phyloP scores from a whole-genome alignment of 495 filamentous ascomycete genomes.

The Talaromyces nanjingensis region DNA sequence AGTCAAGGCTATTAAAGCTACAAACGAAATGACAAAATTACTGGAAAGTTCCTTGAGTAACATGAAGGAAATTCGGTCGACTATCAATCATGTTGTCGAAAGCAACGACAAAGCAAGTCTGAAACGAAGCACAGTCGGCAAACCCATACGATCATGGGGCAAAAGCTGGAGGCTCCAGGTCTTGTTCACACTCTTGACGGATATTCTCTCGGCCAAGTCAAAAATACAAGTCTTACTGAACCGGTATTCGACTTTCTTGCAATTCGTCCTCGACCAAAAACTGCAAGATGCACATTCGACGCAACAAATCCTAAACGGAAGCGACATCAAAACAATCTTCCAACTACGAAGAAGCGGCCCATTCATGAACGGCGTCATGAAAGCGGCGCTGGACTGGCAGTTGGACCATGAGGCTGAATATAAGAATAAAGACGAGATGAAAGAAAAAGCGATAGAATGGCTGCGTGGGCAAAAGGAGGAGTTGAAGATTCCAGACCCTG shows the following conservation, averaged over 20 bases:
- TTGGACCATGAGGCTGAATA: neutral
- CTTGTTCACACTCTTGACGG: neutral
- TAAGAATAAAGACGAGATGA: neutral
- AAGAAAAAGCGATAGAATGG: neutral
- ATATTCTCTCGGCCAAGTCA: neutral
- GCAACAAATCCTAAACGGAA: neutral
- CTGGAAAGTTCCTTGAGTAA: neutral
- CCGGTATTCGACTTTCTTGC: neutral
- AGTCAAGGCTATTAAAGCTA: neutral
- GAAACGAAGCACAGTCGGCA: neutral
- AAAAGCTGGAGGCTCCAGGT: neutral
- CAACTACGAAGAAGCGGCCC: neutral
- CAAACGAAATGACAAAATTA: neutral
- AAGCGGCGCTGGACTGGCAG: neutral
- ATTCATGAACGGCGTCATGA: neutral
- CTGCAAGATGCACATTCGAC: neutral
- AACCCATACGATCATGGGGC: neutral
- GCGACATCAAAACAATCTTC: constrained; percentile 3
- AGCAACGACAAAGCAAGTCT: neutral
- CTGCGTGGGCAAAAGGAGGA: neutral
- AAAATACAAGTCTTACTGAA: neutral
- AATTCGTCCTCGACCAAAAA: neutral
- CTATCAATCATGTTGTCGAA: neutral
- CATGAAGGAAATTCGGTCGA: neutral
- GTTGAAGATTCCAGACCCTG: constrained; percentile 1